Base-by-base conservation (phyloP, 768 basidiomycete genomes). In the Tulasnella sp. region DNA sequence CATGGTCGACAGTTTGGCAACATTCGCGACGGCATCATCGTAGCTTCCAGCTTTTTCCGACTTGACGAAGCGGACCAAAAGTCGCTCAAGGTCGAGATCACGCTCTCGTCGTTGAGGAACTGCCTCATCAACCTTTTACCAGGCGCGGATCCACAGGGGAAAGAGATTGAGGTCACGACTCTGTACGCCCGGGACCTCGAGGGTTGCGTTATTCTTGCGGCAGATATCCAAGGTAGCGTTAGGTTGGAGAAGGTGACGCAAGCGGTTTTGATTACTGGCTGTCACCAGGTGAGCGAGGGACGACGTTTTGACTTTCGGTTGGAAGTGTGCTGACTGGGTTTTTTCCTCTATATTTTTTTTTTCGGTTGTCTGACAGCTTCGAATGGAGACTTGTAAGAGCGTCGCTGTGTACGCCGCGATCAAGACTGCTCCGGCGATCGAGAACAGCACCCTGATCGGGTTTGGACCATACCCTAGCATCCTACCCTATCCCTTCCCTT, bases 41-140 rank as follows among this genome's bases (percentile, higher is more conserved):
- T 27, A 6, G 34, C 31, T 24, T 31, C 58, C 56, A 44, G 34
- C 62, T 68, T 68, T n/a, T 68, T 68, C 48, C 2, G 42, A 31
- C 38, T 52, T 8, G 46, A 52, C 2, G 56, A 76, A 56, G 46
- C 27, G 14, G 56, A 62, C 58, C 44, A 62, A n/a, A 31, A 62
- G 27, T 31, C 75, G 24, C 24, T 48, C 68, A 27, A 10, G n/a
- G 62, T n/a, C 27, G 76, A 77, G 18, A 71, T 77, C 34, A 77
- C 58, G 18, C 24, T 77, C 19, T 3, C n/a, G 1, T 62, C 52
- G 1, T 36, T 77, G 31, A 24, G 58, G 52, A 42, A 39, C 27
- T 77, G 58, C 36, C n/a, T 77, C 38, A 44, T 77, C 38, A 58
- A 77, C n/a, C 58, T 77, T 1, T n/a, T 75, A 3, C 74, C 74